Base-by-base conservation (phyloP, 805 yeast genomes). In the Saturnispora halmiae region DNA sequence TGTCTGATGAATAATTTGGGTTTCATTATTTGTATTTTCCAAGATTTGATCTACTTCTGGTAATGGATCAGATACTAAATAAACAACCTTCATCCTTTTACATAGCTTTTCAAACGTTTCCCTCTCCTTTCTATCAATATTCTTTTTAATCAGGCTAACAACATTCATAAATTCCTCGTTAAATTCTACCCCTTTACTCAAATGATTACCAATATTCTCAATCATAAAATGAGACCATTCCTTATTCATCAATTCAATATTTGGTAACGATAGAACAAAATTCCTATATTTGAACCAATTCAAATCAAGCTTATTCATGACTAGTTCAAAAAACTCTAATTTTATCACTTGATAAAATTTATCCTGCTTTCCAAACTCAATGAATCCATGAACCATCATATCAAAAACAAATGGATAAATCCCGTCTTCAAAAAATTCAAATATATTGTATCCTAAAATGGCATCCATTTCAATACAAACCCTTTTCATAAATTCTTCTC, bases 221-320 rank as follows among this genome's bases (percentile, higher is more conserved):
- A 44, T 29, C 15, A 45, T 31, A 27, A 28, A 32, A 2, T 18
- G 6, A 4, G 34, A 25, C 48, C 48, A 45, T 10, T 30, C 31
- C 11, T 33, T 31, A 2, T 43, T 34, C 7, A 45, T 32, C 11
- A 13, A 18, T 25, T 41, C 37, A 14, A 36, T 9, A 4, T 31
- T 13, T 13, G 34, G 36, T 19, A 46, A 18, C 3, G 31, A 19
- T 9, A 14, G 4, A 11, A 45, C 19, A 16, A 41, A 32, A 15
- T 33, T 18, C 6, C 25, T 20, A n/a, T 34, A 38, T 14, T 41
- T 28, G 3, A 19, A 21, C 28, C 43, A 38, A 6, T 16, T 15
- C 8, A 33, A 25, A 16, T 9, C 30, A 5, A 13, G 15, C 3
- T 39, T 20, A 6, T 19, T 16, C 18, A 39, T 27, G 20, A 39